These are phyloP conservation scores for Bondarzewia mesenterica DNA, from an alignment of 1,284 basidiomycete species.

Conservation along the genomic window DNA sequence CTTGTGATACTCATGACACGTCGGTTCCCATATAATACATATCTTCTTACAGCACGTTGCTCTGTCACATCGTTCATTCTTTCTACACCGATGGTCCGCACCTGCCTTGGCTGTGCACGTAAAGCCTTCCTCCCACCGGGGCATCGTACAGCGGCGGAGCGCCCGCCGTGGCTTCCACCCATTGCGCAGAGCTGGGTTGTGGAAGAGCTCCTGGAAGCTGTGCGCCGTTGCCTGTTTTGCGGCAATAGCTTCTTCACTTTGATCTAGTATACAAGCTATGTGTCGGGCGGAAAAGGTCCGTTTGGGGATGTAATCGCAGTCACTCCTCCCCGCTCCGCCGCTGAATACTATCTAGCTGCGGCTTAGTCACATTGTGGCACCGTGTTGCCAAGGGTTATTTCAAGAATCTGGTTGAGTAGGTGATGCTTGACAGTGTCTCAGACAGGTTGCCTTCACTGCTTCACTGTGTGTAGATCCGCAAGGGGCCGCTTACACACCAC, in stretches of 20 bases:
- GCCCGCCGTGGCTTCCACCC: slow-evolving; percentile 30
- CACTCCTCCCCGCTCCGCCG: no score
- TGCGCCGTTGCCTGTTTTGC: slow-evolving; percentile 59
- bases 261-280: no score
- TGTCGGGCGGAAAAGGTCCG: no score
- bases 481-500: no score
- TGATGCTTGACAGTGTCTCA: no score
- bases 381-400: no score
- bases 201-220: slow-evolving; percentile 54
- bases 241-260: slow-evolving; percentile 54
- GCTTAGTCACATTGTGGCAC: no score
- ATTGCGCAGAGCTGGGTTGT: slow-evolving; percentile 54
- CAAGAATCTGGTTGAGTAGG: no score
- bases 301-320: no score
- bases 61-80: slow-evolving; percentile 67
- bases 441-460: no score
- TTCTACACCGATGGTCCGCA: slow-evolving; percentile 56
- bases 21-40: neutral
- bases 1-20: neutral
- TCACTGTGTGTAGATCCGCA: no score
- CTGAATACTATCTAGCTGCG: no score
- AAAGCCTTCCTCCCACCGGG: slow-evolving; percentile 54
- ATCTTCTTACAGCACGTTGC: slow-evolving; percentile 43
- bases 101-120: slow-evolving; percentile 61
- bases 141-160: slow-evolving; percentile 10